A percentile compares a stretch with the other conserved stretches of the same genome.
These are phyloP conservation scores for Coprinopsis marcescibilis DNA, from an alignment of 768 basidiomycete species.

Conservation along the genomic window DNA sequence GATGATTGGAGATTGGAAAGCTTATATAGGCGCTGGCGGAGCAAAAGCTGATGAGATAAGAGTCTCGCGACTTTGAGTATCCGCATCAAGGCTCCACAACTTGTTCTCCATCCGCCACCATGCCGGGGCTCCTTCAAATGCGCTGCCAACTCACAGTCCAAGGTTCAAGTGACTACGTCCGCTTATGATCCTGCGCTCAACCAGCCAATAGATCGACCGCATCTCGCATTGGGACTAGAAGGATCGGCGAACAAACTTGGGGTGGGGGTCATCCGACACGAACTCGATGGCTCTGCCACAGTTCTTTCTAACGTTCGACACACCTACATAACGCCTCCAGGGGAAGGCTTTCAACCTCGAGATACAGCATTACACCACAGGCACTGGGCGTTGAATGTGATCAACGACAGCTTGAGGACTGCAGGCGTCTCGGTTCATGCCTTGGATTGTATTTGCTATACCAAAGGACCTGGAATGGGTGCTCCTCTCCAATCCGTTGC, in stretches of 20 bases:
- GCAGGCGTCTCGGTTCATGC: conserved; percentile 70
- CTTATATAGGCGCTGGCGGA: too few relatives aligned
- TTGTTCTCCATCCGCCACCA: conserved; percentile 10
- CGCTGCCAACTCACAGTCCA: conserved; percentile 28
- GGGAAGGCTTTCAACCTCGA: conserved; percentile 93
- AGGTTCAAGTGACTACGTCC: conserved; percentile 23
- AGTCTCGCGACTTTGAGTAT: too few relatives aligned
- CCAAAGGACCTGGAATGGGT: conserved; percentile 99
- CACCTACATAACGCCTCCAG: conserved; percentile 98
- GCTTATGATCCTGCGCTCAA: conserved; percentile 1
- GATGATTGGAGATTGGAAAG: too few relatives aligned
- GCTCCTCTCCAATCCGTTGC: conserved; percentile 94
- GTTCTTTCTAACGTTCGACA: conserved; percentile 93
- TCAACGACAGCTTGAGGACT: conserved; percentile 66
- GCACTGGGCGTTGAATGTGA: conserved; percentile 82
- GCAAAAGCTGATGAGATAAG: too few relatives aligned
- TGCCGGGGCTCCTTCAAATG: conserved; percentile 23
- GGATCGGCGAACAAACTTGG: conserved; percentile 98
- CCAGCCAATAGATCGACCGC: conserved; percentile 47
- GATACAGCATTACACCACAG: conserved; percentile 97
- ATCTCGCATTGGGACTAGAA: conserved; percentile 92
- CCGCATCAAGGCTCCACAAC: background rate
- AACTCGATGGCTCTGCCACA: conserved; percentile 59
- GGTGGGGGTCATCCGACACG: conserved; percentile 85
- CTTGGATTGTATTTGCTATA: conserved; percentile 93